Evolutionary conservation across 2,329 filamentous ascomycete species (phyloP).

Genomic region (Arthroderma sp.): DNA sequence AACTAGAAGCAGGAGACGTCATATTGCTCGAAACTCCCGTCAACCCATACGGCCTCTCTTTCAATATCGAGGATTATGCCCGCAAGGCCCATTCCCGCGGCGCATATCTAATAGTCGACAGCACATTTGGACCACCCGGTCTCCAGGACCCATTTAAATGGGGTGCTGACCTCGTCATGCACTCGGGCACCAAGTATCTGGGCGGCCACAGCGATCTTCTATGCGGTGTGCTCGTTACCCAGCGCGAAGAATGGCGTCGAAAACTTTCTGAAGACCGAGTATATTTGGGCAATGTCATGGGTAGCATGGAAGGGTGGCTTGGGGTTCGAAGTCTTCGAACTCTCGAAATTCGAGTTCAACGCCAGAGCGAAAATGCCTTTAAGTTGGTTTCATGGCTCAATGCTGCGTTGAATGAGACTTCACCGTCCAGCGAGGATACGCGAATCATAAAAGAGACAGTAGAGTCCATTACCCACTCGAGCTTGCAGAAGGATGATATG

Average conservation of each 20-base stretch:
- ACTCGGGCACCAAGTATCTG: constrained; percentile 90
- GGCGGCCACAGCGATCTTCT: constrained; percentile 91
- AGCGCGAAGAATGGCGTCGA: constrained; percentile 45
- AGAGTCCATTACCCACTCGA: constrained; percentile 58
- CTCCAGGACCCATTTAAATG: constrained; percentile 71
- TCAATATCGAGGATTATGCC: constrained; percentile 58
- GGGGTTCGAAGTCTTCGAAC: constrained; percentile 77
- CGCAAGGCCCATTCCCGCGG: constrained; percentile 57
- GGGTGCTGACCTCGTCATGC: constrained; percentile 80
- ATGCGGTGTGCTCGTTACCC: constrained; percentile 65
- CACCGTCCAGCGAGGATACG: constrained; percentile 29
- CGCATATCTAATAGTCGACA: constrained; percentile 69
- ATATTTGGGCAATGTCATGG: constrained; percentile 73
- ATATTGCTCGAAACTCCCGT: constrained; percentile 87
- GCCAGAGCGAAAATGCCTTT: constrained; percentile 60
- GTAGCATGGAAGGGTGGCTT: constrained; percentile 82
- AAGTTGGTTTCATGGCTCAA: constrained; percentile 61
- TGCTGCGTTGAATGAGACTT: constrained; percentile 29
- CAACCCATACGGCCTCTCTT: constrained; percentile 77
- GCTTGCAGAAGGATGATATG: constrained; percentile 55
- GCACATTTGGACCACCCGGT: constrained; percentile 84
- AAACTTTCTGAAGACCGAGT: constrained; percentile 55
- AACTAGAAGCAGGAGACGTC: constrained; percentile 64
- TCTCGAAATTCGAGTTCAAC: constrained; percentile 64
- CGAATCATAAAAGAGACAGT: constrained; percentile 43